Evolutionary conservation across 148 eudicot genomes (phyloP), one percentile per base, ranked within the genome.

Genomic region (Cornus controversa): DNA sequence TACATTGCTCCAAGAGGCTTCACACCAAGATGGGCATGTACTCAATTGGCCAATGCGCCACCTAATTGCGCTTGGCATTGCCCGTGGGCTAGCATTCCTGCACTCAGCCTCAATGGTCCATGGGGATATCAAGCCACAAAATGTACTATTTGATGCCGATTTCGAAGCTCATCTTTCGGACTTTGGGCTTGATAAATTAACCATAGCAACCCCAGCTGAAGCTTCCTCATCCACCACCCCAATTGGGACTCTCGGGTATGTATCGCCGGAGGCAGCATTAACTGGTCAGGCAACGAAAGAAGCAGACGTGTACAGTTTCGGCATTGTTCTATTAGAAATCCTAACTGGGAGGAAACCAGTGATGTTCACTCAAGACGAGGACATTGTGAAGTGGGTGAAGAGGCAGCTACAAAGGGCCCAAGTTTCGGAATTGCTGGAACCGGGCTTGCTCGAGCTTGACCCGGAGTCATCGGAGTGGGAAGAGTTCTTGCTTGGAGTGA

Each of bases 391-490:
- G 29, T 93, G 97, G 97, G 97, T 93, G 24, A 93, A 93, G 72
- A 85, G 86, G 72, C 93, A 89, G 74, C 82, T 93, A 27, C 97
- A 93, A 80, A 90, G 85, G 26, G 97, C 91, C 50, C 93, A 89
- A 68, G 79, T 93, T 13, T 72, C 86, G 1, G 97, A 93, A 80
- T 78, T 93, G 20, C 72, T 93, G 13, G 94, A 91, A 67, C 94
- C 93, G 1, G 94, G 97, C 9, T 73, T 91, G 78, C 87, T 93
- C 3, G 97, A 93, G 75, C 91, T 93, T 0, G 97, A 93, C 73
- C 94, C 97, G 2, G 97, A 93, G 64, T 93, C 97, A 7, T 88
- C 97, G 0, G 97, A 93, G 31, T 93, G 97, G 97, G 97, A 93
- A 72, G 97, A 93, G 85, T 93, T 89, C 71, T 87, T 93, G 86